These are phyloP conservation scores for Kwoniella sp. DNA, from an alignment of 768 basidiomycete genomes.

Conservation along the genomic window DNA sequence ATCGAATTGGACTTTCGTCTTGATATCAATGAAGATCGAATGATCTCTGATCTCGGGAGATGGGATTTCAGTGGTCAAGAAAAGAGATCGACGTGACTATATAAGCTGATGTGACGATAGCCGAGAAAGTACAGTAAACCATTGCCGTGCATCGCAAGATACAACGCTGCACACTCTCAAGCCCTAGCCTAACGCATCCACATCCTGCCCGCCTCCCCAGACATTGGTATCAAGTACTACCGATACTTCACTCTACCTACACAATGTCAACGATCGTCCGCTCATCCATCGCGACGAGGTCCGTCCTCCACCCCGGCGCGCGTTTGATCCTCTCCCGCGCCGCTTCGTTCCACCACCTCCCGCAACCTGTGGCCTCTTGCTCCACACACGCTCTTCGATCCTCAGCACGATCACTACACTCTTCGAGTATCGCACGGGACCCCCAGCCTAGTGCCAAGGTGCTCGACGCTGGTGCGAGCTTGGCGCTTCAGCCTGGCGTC, in stretches of 20 bases:
- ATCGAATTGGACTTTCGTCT: neutral
- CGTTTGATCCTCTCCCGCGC: neutral
- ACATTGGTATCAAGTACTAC: too few species aligned
- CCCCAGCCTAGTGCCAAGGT: neutral
- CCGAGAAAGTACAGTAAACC: too few species aligned
- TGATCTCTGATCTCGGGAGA: neutral
- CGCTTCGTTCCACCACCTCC: neutral
- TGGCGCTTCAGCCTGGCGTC: slow-evolving; percentile 36
- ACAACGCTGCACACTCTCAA: neutral
- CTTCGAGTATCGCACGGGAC: neutral
- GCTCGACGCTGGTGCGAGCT: slow-evolving; percentile 17
- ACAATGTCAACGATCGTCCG: slow-evolving; percentile 3
- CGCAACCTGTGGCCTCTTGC: neutral
- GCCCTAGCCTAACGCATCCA: neutral
- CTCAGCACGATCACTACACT: neutral
- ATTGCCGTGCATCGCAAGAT: too few species aligned
- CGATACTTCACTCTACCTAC: too few species aligned
- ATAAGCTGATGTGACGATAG: neutral
- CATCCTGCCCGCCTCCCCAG: too few species aligned
- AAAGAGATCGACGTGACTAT: neutral
- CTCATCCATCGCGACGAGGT: neutral
- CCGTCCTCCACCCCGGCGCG: neutral
- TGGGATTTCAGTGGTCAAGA: neutral
- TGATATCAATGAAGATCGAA: too few species aligned
- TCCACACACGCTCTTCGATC: neutral